Conservation (phyloP, 1,284 basidiomycete species). For the Exobasidium rhododendri region DNA sequence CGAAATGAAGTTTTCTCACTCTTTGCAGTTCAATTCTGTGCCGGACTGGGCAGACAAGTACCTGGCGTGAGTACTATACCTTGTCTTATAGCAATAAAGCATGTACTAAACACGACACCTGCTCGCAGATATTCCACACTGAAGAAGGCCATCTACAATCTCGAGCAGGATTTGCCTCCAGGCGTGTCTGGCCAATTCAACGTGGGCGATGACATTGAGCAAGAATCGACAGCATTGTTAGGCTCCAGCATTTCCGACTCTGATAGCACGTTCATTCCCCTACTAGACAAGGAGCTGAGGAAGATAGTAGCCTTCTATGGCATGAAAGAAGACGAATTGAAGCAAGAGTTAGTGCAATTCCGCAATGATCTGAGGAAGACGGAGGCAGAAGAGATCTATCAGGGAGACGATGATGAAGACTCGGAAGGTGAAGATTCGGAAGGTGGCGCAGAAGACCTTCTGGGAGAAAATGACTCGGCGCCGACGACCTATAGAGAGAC, state of each 20-base stretch:
- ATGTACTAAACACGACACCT: background rate
- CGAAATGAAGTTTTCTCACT: conserved; percentile 58
- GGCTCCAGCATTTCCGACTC: conserved; percentile 33
- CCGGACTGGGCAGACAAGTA: conserved; percentile 94
- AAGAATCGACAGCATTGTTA: conserved; percentile 42
- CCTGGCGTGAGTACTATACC: conserved; percentile 57
- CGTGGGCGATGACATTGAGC: conserved; percentile 32
- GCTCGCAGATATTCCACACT: conserved; percentile 44
- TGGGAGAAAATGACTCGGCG: conserved; percentile 4
- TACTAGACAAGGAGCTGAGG: conserved; percentile 76
- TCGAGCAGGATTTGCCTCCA: conserved; percentile 42
- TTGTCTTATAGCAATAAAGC: background rate
- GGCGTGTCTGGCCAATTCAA: conserved; percentile 12
- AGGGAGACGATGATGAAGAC: conserved; percentile 57
- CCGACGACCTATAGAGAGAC: conserved; percentile 23
- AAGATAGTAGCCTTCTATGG: conserved; percentile 83
- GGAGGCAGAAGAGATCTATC: conserved; percentile 61
- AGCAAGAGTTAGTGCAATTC: conserved; percentile 30
- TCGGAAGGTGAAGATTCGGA: conserved; percentile 20
- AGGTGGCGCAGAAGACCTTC: conserved; percentile 1
- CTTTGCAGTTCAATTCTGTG: conserved; percentile 87
- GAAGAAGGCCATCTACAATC: conserved; percentile 52
- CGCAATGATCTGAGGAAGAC: conserved; percentile 37
- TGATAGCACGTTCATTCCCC: conserved; percentile 49
- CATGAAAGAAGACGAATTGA: conserved; percentile 59